These are phyloP conservation scores for Xenosphaeropsis pyriputrescens DNA, from an alignment of 2,329 filamentous ascomycete species.

Conservation along the genomic window DNA sequence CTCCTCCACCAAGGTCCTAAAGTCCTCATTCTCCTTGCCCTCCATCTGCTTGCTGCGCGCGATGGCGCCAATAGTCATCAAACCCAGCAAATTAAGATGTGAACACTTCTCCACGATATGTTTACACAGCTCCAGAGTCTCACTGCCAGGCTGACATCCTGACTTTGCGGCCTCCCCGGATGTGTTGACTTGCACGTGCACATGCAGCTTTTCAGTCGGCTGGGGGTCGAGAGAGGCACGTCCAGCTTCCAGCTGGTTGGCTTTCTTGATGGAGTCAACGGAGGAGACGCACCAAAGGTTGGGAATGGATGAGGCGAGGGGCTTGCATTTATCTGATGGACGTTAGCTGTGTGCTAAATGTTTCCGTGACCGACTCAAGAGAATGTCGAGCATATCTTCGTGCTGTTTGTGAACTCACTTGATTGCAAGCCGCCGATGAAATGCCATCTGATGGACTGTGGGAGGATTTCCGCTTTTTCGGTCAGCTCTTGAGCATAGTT, in stretches of 20 bases:
- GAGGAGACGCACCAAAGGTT: constrained; percentile 89
- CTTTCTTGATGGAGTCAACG: constrained; percentile 81
- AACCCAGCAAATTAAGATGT: constrained; percentile 57
- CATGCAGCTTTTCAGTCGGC: constrained; percentile 19
- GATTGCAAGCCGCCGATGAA: constrained; percentile 93
- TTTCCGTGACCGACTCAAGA: too few relatives aligned
- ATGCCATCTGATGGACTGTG: constrained; percentile 72
- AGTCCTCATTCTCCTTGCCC: constrained; percentile 81
- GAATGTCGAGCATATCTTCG: too few relatives aligned
- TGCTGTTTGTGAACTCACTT: constrained; percentile 22
- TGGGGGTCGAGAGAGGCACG: constrained; percentile 40
- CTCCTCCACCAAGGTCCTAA: constrained; percentile 51
- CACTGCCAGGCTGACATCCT: constrained; percentile 54
- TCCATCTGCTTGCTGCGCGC: constrained; percentile 64
- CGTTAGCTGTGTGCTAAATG: neutral
- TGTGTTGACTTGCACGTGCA: constrained; percentile 94
- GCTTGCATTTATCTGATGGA: constrained; percentile 67
- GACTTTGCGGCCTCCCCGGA: constrained; percentile 78
- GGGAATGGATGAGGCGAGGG: constrained; percentile 65
- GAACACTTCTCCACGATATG: constrained; percentile 59
- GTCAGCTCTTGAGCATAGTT: constrained; percentile 88
- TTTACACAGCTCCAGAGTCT: constrained; percentile 49
- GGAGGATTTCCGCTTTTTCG: constrained; percentile 73
- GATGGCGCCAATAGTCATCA: constrained; percentile 98
- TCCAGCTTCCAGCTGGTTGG: constrained; percentile 62